Evolutionary conservation across 208 protist species (phyloP), one percentile per base, ranked within the genome.

Genomic region (Phytomonas francai): DNA sequence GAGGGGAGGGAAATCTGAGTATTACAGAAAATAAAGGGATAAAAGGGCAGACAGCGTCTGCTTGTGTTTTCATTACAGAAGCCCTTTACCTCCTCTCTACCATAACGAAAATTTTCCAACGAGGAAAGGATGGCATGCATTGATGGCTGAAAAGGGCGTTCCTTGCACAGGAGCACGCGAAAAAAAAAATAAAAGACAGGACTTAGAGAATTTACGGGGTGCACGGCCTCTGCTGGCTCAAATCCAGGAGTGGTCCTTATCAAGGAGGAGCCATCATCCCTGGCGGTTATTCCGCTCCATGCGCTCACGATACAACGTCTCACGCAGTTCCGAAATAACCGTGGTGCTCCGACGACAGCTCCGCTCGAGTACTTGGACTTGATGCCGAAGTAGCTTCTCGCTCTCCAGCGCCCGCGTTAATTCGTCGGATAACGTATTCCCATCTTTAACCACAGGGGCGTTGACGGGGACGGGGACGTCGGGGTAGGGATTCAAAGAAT

Each of bases 271-370:
- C 45, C 45, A 54, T 54, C 45, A 54, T 25, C 45, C 0, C 45
- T 25, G 19, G 19, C 3, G 45, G 11, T 12, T 19, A 25, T 54
- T 19, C 0, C 45, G 45, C 45, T 25, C 19, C 0, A 54, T 54
- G 25, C 45, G 45, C 19, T 54, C 45, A 54, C 45, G 73, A 34
- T 89, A 76, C 29, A 83, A 63, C n/a, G 68, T 59, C 57, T 90
- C 87, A 16, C 87, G 79, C 34, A 93, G 74, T 33, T 79, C 78
- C 14, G 83, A 68, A 65, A 93, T 93, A 3, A 88, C 87, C 12
- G 56, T 45, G 0, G 81, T 78, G 63, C 85, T 88, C 30, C 74
- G 68, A 22, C 68, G 76, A 56, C 83, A 90, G 11, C 80, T 77
- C 39, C 69, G 61, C 65, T 94, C 85, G 27, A 91, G 68, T 30